These are phyloP conservation scores for Pichia nakasei DNA, from an alignment of 805 yeast genomes.

Conservation along the genomic window DNA sequence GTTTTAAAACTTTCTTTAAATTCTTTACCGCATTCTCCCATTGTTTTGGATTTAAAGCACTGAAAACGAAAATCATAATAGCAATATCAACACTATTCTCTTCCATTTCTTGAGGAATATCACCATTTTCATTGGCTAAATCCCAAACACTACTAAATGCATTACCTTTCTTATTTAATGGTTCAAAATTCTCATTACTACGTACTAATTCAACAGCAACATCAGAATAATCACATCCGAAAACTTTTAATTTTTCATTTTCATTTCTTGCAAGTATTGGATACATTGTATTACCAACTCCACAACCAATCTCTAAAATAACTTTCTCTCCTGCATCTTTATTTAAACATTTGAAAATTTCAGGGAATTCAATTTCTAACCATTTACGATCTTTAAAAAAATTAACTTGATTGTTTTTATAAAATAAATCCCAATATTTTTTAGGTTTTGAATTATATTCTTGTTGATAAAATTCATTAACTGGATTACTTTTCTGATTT, in stretches of 20 bases:
- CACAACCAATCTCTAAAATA: conserved; percentile 92
- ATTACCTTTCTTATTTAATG: conserved; percentile 15
- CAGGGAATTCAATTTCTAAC: conserved; percentile 91
- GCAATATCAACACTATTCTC: conserved; percentile 80
- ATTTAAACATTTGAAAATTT: conserved; percentile 68
- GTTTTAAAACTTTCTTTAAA: conserved; percentile 65
- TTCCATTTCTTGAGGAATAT: conserved; percentile 76
- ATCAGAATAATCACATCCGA: conserved; percentile 85
- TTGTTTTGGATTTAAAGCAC: conserved; percentile 86
- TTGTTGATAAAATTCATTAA: conserved; percentile 75
- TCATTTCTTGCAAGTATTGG: conserved; percentile 80
- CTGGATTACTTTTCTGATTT: conserved; percentile 75
- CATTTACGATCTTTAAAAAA: conserved; percentile 96
- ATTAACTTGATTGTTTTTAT: conserved; percentile 82
- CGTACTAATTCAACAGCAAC: conserved; percentile 84
- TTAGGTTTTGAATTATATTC: conserved; percentile 81
- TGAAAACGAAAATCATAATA: conserved; percentile 90
- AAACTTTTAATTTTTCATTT: conserved; percentile 63
- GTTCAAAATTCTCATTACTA: conserved; percentile 49
- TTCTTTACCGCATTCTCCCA: conserved; percentile 79
- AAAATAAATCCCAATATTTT: conserved; percentile 90
- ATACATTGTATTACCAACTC: conserved; percentile 95
- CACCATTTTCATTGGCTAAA: conserved; percentile 64
- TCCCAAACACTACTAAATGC: conserved; percentile 95
- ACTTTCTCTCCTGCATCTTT: conserved; percentile 60